Evolutionary conservation across 352 stramenopile genomes (phyloP).

Genomic region (Phytopythium aichiense): DNA sequence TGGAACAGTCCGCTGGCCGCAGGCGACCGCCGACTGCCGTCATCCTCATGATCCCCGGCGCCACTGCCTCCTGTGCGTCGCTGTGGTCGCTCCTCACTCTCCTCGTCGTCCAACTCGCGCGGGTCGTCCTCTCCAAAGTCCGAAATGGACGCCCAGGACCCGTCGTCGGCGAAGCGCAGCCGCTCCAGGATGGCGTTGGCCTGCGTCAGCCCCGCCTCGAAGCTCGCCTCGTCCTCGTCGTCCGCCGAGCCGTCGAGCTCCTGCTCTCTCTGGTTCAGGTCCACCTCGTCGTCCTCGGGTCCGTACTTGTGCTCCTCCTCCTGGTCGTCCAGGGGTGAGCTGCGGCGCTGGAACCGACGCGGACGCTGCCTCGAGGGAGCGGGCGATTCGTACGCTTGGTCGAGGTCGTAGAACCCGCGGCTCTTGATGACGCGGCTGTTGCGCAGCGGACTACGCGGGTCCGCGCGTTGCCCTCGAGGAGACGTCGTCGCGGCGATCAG

Average conservation of each 20-base stretch:
- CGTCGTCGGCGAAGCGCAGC: neutral
- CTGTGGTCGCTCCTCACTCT: neutral
- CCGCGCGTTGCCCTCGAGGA: slow-evolving; percentile 15
- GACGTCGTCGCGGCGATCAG: slow-evolving; percentile 34
- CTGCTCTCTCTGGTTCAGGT: slow-evolving; percentile 6
- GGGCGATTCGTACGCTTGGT: slow-evolving; percentile 19
- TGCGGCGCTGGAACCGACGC: neutral
- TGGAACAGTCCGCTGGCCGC: slow-evolving; percentile 46
- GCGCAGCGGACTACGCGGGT: slow-evolving; percentile 26
- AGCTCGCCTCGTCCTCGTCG: neutral
- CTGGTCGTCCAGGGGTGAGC: neutral
- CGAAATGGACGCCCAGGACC: slow-evolving; percentile 5
- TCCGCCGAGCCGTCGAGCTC: slow-evolving; percentile 3
- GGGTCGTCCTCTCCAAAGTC: neutral
- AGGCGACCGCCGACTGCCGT: neutral
- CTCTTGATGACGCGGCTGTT: slow-evolving; percentile 74
- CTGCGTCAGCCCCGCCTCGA: neutral
- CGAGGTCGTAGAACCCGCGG: slow-evolving; percentile 68
- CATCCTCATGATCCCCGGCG: neutral
- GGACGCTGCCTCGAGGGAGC: neutral
- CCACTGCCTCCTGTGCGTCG: neutral
- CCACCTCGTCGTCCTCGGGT: neutral
- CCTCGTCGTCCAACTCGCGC: neutral
- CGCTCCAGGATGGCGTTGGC: neutral
- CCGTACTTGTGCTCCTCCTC: neutral